Conservation (phyloP, 2,329 filamentous ascomycete species). For the Juglanconis oblonga region DNA sequence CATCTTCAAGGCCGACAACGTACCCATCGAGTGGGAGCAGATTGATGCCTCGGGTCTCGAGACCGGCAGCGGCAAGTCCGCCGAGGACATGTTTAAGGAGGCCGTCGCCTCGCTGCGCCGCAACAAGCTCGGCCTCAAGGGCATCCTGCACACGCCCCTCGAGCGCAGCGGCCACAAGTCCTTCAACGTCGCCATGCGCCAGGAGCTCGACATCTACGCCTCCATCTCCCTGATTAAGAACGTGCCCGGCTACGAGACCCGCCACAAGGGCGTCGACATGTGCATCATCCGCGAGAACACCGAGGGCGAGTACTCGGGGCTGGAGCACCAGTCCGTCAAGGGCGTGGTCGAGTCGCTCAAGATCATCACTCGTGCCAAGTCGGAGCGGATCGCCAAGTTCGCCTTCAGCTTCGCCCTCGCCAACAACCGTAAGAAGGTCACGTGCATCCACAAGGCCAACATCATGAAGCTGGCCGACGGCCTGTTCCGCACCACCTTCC, state of each 20-base stretch:
- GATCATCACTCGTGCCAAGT: slow-evolving; percentile 99
- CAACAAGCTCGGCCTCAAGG: slow-evolving; percentile 99
- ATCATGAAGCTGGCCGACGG: slow-evolving; percentile 99
- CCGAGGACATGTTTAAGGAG: slow-evolving; percentile 93
- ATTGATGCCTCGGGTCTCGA: slow-evolving; percentile 92
- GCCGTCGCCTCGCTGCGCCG: slow-evolving; percentile 92
- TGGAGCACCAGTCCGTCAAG: slow-evolving; percentile 95
- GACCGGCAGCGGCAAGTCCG: slow-evolving; percentile 63
- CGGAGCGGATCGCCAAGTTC: slow-evolving; percentile 98
- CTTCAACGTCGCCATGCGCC: slow-evolving; percentile 98
- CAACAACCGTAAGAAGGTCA: slow-evolving; percentile 99
- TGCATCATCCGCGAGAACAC: slow-evolving; percentile 99
- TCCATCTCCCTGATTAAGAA: slow-evolving; percentile 99
- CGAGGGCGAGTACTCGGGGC: slow-evolving; percentile 97
- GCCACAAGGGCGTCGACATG: slow-evolving; percentile 94
- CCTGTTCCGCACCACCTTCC: slow-evolving; percentile 97
- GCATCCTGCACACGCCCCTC: slow-evolving; percentile 96
- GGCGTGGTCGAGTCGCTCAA: slow-evolving; percentile 99
- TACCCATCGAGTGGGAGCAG: slow-evolving; percentile 96
- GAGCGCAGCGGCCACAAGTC: slow-evolving; percentile 96
- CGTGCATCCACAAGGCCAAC: slow-evolving; percentile 99
- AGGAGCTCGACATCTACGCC: slow-evolving; percentile 99
- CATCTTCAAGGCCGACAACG: slow-evolving; percentile 97
- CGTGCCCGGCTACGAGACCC: slow-evolving; percentile 96
- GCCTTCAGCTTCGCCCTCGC: slow-evolving; percentile 96